Evolutionary conservation across 345 rosid genomes (phyloP).

Genomic region (Rubroshorea leprosula): DNA sequence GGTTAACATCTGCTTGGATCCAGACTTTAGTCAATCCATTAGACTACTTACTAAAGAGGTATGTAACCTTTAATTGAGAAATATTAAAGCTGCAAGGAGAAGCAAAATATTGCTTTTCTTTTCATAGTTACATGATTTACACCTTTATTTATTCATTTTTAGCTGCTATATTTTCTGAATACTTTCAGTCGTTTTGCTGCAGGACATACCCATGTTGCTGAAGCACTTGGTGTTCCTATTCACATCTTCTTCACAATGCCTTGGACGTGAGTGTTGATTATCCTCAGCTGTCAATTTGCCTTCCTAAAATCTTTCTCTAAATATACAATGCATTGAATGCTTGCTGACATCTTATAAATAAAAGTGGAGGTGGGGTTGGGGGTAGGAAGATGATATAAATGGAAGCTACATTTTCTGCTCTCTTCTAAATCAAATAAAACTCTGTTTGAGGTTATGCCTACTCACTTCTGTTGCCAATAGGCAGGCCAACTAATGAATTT

Average conservation of each 20-base stretch:
- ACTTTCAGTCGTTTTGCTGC: slow-evolving; percentile 21
- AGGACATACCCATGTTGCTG: slow-evolving; percentile 98
- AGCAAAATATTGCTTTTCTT: neutral
- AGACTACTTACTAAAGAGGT: no score
- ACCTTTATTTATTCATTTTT: no score
- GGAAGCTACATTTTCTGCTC: neutral
- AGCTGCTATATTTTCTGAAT: neutral
- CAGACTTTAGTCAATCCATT: no score
- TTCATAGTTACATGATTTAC: neutral
- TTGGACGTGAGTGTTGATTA: slow-evolving; percentile 90
- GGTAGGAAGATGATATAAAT: neutral
- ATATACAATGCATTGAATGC: no score
- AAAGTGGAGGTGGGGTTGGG: no score
- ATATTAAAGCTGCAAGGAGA: no score
- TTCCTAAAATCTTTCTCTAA: neutral
- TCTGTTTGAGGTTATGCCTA: slow-evolving; percentile 22
- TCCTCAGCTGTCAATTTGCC: neutral
- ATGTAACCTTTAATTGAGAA: no score
- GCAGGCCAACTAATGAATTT: slow-evolving; percentile 98
- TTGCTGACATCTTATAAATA: no score
- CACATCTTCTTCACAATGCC: slow-evolving; percentile 99
- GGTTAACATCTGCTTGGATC: no score
- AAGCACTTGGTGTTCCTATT: slow-evolving; percentile 93
- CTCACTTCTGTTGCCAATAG: slow-evolving; percentile 60
- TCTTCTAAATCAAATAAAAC: neutral